These are phyloP conservation scores for Aspergillus nomiae DNA, from an alignment of 2,329 filamentous ascomycete genomes.

Conservation along the genomic window DNA sequence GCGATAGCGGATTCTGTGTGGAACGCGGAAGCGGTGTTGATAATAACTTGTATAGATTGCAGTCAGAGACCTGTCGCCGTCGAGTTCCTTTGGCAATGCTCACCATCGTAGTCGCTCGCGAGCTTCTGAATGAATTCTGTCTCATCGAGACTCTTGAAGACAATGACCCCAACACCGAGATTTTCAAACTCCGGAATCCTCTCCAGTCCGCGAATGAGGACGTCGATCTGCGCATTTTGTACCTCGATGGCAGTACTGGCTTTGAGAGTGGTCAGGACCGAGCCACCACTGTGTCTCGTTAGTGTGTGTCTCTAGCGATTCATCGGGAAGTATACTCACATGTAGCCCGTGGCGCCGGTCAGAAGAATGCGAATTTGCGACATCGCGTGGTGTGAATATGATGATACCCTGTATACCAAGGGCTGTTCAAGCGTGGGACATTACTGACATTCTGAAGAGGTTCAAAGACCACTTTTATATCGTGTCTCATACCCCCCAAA, in stretches of 20 bases:
- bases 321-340: neutral
- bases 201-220: slow-evolving; percentile 13
- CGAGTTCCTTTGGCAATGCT: neutral
- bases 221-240: slow-evolving; percentile 5
- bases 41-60: slow-evolving; percentile 32
- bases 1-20: slow-evolving; percentile 43
- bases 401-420: too few species aligned
- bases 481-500: too few species aligned
- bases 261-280: neutral
- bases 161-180: slow-evolving; percentile 11
- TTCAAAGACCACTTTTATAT: too few species aligned
- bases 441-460: too few species aligned
- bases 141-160: slow-evolving; percentile 20
- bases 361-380: neutral
- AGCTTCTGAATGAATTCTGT: slow-evolving; percentile 7
- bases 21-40: slow-evolving; percentile 47
- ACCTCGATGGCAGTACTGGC: neutral
- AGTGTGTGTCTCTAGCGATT: neutral
- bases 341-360: neutral
- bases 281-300: neutral
- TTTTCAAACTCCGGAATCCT: slow-evolving; percentile 2
- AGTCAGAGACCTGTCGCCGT: neutral
- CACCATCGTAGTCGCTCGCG: slow-evolving; percentile 18
- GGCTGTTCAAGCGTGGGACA: too few species aligned
- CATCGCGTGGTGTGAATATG: neutral